Evolutionary conservation across 1,284 basidiomycete species (phyloP), one percentile per base, ranked within the genome.

Genomic region (Phenoliferia sp.): DNA sequence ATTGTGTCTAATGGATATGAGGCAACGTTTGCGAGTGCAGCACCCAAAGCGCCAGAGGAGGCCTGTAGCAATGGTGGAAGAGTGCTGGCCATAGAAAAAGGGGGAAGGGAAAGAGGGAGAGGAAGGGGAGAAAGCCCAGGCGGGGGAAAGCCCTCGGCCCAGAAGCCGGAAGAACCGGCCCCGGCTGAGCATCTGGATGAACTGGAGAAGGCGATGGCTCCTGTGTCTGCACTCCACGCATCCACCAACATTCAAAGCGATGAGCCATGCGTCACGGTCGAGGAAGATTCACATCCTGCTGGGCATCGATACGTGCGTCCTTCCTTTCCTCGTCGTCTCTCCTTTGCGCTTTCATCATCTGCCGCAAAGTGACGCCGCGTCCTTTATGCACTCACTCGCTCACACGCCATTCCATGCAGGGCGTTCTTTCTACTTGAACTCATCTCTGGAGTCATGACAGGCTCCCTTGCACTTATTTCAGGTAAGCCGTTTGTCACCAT

Each of bases 1-100:
- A 80, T 76, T 2, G 82, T 78, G 65, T 83, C 82, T 22, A 83
- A 76, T 15, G 82, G 82, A 68, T 81, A 83, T 29, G 82, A 80
- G 57, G 82, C 74, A 2, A 78, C 78, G 73, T 82, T 82, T 58
- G 77, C 78, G 12, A 81, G 77, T 28, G 78, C 77, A 0, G 79
- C 79, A 17, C 80, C 82, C 1, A 81, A 60, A 0, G 80, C 78
- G 2, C 80, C 81, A 0, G 81, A 77, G 6, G 79, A 78, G 0
- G 81, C 81, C 68, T 82, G 81, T 0, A 79, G 78, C 35, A 82
- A 74, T 2, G 81, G 80, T 3, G 81, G 80, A 9, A 81, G 72
- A 0, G 65, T 66, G 0, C 76, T 76, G 15, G 76, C 69, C 77
- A 79, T 79, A 5, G 65, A 1, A 16, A 16, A 60, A 34, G 32